A percentile compares a stretch with the other conserved stretches of the same genome.
phyloP scores from a whole-genome alignment of 106 monocot species.

The Amphibolis antarctica region DNA sequence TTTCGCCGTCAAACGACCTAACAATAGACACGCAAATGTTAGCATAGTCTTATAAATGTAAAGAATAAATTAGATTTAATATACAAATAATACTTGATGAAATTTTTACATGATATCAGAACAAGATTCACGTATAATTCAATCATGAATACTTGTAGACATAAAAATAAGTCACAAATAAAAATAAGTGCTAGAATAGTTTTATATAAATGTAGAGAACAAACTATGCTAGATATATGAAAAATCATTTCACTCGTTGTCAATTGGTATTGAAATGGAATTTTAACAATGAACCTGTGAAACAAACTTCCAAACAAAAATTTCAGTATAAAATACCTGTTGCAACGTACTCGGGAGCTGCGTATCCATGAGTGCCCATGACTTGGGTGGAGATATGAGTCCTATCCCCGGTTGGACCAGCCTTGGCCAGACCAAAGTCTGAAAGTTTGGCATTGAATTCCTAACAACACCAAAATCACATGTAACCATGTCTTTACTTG shows the following conservation, averaged over 20 bases:
- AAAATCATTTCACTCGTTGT: background rate
- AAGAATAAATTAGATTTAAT: background rate
- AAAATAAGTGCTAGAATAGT: too few relatives aligned
- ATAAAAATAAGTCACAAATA: too few relatives aligned
- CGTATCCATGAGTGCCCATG: conserved; percentile 94
- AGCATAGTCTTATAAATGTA: conserved; percentile 1
- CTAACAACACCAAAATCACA: conserved; percentile 19
- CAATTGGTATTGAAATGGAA: too few relatives aligned
- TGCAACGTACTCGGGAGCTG: conserved; percentile 88
- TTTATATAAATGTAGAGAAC: background rate
- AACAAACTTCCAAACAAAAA: background rate
- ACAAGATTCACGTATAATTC: too few relatives aligned
- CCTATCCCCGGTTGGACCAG: conserved; percentile 79
- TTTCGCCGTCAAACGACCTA: conserved; percentile 67
- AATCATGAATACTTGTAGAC: too few relatives aligned
- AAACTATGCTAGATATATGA: too few relatives aligned
- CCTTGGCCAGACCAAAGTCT: conserved; percentile 94
- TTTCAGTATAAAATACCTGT: conserved; percentile 40
- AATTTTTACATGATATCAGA: too few relatives aligned
- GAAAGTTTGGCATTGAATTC: conserved; percentile 73
- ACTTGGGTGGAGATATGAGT: conserved; percentile 94
- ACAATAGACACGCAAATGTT: background rate
- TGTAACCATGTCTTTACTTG: too few relatives aligned
- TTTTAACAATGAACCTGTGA: background rate
- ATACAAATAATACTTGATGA: background rate